These are phyloP conservation scores for Xylariaceae sp. DNA, from an alignment of 2,329 filamentous ascomycete species.

Conservation along the genomic window DNA sequence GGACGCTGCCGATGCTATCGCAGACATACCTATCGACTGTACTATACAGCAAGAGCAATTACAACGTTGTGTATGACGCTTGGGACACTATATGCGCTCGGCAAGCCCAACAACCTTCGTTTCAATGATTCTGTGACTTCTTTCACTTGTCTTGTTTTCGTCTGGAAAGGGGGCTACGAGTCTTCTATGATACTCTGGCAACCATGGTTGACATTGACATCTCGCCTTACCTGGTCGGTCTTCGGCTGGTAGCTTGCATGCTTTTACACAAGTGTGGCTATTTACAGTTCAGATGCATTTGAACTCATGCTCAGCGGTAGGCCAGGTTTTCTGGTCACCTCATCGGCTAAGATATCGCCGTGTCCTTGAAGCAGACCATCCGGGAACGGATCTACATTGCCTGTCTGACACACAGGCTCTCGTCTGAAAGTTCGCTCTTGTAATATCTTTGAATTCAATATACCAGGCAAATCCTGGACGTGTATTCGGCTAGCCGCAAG, in stretches of 20 bases:
- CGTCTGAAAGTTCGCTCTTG: not conserved
- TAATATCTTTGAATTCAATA: not conserved
- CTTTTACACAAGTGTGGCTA: no score
- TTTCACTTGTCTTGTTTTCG: not conserved
- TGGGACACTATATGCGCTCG: no score
- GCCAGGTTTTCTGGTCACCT: not conserved
- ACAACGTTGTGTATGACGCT: not conserved
- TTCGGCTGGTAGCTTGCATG: not conserved
- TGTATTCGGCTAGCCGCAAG: not conserved
- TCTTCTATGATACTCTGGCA: no score
- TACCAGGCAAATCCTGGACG: not conserved
- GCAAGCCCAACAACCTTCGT: no score
- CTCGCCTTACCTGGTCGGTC: not conserved
- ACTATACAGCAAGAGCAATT: not conserved
- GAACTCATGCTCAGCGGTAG: not conserved
- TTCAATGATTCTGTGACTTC: no score
- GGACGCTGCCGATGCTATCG: not conserved
- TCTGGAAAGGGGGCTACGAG: no score
- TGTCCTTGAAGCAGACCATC: not conserved
- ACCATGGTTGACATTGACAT: not conserved
- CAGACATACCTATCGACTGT: not conserved
- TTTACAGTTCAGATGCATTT: not conserved
- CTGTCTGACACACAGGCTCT: not conserved
- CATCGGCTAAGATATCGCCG: not conserved
- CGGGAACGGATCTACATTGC: not conserved